Conservation (phyloP, 805 yeast species). For the Yarrowia keelungensis region DNA sequence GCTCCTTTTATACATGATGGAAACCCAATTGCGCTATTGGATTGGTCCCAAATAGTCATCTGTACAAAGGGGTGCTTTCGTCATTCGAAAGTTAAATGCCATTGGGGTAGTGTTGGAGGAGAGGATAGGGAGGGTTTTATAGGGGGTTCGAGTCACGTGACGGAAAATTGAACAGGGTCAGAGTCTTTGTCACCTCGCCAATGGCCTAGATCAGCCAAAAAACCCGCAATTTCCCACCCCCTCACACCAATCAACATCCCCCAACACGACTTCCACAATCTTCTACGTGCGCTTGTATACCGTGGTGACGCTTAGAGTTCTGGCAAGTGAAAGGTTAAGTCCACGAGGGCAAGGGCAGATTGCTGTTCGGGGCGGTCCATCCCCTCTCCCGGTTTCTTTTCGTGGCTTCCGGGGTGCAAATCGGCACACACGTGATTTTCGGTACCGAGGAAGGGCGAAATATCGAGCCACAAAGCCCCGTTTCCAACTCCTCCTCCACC, state of each 20-base stretch:
- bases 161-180: background rate
- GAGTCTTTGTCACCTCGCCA: background rate
- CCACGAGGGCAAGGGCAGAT: constrained; percentile 25
- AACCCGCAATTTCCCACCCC: too few relatives aligned
- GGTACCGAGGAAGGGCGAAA: constrained; percentile 1
- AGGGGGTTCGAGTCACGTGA: background rate
- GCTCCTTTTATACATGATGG: constrained; percentile 37
- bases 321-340: constrained; percentile 20
- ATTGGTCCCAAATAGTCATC: constrained; percentile 25
- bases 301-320: constrained; percentile 25
- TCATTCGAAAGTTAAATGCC: constrained; percentile 4
- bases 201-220: too few relatives aligned
- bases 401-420: constrained; percentile 23
- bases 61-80: constrained; percentile 33
- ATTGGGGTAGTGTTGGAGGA: constrained; percentile 13
- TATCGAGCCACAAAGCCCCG: too few relatives aligned
- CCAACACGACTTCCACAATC: constrained; percentile 30
- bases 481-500: too few relatives aligned
- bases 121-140: background rate
- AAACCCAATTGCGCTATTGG: constrained; percentile 37
- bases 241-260: background rate
- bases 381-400: constrained; percentile 28
- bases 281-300: constrained; percentile 34
- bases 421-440: constrained; percentile 15
- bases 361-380: background rate